Evolutionary conservation across 768 basidiomycete genomes (phyloP).

Genomic region (Boletellus ananiceps): DNA sequence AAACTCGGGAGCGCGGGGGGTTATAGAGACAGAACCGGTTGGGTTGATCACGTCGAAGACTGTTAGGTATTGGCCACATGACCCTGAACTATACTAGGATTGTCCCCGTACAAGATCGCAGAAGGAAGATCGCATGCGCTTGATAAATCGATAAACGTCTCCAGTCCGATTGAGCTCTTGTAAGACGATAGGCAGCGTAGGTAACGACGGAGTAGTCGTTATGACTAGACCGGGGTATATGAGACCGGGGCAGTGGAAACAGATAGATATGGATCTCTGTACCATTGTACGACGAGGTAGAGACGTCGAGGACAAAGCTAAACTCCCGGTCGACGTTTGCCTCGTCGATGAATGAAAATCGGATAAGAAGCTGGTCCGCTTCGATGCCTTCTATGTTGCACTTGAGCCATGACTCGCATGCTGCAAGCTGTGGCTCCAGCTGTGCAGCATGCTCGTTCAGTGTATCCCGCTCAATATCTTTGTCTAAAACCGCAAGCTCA

Average conservation of each 20-base stretch:
- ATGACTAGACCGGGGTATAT: constrained; percentile 47
- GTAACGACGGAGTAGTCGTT: constrained; percentile 70
- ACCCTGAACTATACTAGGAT: background rate
- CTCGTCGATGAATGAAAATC: constrained; percentile 64
- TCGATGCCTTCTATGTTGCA: constrained; percentile 78
- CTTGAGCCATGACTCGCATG: constrained; percentile 52
- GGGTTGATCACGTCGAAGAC: constrained; percentile 43
- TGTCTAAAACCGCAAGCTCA: constrained; percentile 43
- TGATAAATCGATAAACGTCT: constrained; percentile 71
- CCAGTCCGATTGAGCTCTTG: constrained; percentile 65
- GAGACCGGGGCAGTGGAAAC: background rate
- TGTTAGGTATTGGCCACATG: constrained; percentile 1
- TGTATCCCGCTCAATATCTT: constrained; percentile 56
- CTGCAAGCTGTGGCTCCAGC: constrained; percentile 50
- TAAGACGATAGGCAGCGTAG: constrained; percentile 62
- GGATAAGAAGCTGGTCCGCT: constrained; percentile 64
- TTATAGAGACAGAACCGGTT: constrained; percentile 75
- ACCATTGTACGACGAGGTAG: constrained; percentile 63
- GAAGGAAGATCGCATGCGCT: constrained; percentile 56
- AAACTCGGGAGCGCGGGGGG: constrained; percentile 65
- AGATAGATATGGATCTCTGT: constrained; percentile 18
- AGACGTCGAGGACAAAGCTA: constrained; percentile 72
- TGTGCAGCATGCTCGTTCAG: constrained; percentile 51
- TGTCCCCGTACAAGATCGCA: constrained; percentile 19
- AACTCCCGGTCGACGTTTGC: constrained; percentile 58